Evolutionary conservation across 805 yeast genomes (phyloP), one percentile per base, ranked within the genome.

Genomic region (Osmozyma mogii): DNA sequence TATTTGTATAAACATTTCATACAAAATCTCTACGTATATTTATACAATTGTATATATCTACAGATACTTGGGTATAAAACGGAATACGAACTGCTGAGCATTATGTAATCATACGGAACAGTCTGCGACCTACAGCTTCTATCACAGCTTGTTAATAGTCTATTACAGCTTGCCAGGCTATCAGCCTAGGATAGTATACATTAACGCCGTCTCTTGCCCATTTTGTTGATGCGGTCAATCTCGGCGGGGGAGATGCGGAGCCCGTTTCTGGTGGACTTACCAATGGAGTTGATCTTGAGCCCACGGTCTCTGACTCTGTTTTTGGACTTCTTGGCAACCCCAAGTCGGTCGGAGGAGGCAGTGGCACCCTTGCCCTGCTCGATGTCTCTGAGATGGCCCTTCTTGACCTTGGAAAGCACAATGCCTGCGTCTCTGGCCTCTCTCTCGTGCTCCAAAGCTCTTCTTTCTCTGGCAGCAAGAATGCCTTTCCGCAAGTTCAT

Each of bases 401-500:
- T 78, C 43, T 65, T 68, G 16, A 68, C 75, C 45, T 71, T 77
- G 3, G 95, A 75, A 24, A 89, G 60, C n/a, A 92, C 70, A 32
- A 89, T 83, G 9, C 97, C 97, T 4, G 94, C 94, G 12, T 89
- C 89, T 37, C 64, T 70, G 6, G 98, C 96, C 29, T 84, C 87
- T 29, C 67, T 61, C 50, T 84, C 94, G 46, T 65, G 73, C 44
- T 70, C 70, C 15, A 58, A 50, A 12, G 74, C 70, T 39, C 75
- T 70, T 13, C 58, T 51, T 20, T 68, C 55, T 26, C 78, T 70
- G 25, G 76, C 68, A 20, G 64, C 57, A 15, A 84, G 61, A 78
- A 88, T 81, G 3, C 95, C 95, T 48, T 82, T 83, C 32, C 96
- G 70, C 65, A 85, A 75, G 12, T 71, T 53, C 87, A 92, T 88